Conservation (phyloP, 106 monocot genomes). For the Dendrobium chrysotoxum region DNA sequence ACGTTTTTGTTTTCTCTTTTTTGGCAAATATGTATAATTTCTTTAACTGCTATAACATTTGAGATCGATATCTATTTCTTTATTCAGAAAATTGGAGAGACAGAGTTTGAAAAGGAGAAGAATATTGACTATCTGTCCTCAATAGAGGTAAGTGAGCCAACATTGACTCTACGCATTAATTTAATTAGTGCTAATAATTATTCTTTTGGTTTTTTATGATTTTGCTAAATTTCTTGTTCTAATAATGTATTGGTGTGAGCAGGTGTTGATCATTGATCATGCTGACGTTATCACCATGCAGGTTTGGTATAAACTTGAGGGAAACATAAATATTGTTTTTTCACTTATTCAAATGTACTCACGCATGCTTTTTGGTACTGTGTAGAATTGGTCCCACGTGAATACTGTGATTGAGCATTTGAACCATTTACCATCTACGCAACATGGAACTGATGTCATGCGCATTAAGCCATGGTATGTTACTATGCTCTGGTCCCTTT, state of each 20-base stretch:
- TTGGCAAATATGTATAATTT: not conserved
- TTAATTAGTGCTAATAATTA: not conserved
- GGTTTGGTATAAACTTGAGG: slow-evolving; percentile 20
- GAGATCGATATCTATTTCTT: not conserved
- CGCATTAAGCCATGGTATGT: slow-evolving; percentile 83
- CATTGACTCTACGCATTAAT: not conserved
- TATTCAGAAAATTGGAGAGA: slow-evolving; percentile 78
- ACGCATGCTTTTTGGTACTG: slow-evolving; percentile 1
- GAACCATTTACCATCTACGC: slow-evolving; percentile 60
- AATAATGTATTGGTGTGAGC: slow-evolving; percentile 8
- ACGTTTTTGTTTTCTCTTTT: not conserved
- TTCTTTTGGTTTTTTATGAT: slow-evolving; percentile 1
- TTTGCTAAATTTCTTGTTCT: slow-evolving; percentile 4
- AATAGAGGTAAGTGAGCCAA: slow-evolving; percentile 59
- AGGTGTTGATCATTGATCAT: slow-evolving; percentile 93
- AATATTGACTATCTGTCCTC: slow-evolving; percentile 97
- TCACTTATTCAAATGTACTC: not conserved
- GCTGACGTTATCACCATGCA: slow-evolving; percentile 96
- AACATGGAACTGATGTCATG: slow-evolving; percentile 89
- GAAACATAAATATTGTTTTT: not conserved
- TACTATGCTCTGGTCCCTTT: not conserved
- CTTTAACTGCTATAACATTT: not conserved
- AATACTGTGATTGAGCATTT: slow-evolving; percentile 78
- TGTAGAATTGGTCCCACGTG: slow-evolving; percentile 88
- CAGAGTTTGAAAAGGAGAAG: slow-evolving; percentile 65